A percentile compares a stretch with the other conserved stretches of the same genome.
These are phyloP conservation scores for Sclerotinia trifoliorum DNA, from an alignment of 2,329 filamentous ascomycete genomes.

Conservation along the genomic window DNA sequence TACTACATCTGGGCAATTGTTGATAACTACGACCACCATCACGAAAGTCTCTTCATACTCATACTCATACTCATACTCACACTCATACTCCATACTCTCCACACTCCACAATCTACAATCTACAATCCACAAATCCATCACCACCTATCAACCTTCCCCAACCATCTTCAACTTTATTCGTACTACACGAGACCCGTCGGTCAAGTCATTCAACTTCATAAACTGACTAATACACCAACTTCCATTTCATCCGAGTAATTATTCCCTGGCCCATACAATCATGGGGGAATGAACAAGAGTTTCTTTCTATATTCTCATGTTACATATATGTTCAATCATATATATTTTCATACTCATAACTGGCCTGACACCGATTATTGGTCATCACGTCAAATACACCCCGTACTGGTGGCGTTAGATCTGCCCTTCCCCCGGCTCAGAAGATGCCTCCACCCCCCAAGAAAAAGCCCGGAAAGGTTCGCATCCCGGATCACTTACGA, in stretches of 20 bases:
- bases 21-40: too few species aligned
- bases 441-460: slow-evolving; percentile 11
- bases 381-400: not conserved
- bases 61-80: too few species aligned
- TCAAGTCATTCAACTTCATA: not conserved
- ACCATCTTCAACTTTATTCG: not conserved
- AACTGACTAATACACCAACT: not conserved
- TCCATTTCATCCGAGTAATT: not conserved
- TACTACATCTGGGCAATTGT: too few species aligned
- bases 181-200: not conserved
- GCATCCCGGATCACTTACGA: slow-evolving; percentile 41
- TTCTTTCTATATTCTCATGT: not conserved
- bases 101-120: too few species aligned
- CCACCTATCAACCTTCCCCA: not conserved
- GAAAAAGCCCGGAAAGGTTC: slow-evolving; percentile 38
- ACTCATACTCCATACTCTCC: too few species aligned
- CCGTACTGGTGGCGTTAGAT: not conserved
- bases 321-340: not conserved
- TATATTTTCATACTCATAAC: not conserved
- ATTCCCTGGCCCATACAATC: not conserved
- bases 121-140: too few species aligned
- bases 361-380: not conserved
- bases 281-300: not conserved
- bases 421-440: slow-evolving; percentile 20
- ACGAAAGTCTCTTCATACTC: too few species aligned